A percentile compares a stretch with the other conserved stretches of the same genome.
Evolutionary conservation across 1,284 basidiomycete genomes (phyloP).

Genomic region (Ustanciosporium gigantosporum): DNA sequence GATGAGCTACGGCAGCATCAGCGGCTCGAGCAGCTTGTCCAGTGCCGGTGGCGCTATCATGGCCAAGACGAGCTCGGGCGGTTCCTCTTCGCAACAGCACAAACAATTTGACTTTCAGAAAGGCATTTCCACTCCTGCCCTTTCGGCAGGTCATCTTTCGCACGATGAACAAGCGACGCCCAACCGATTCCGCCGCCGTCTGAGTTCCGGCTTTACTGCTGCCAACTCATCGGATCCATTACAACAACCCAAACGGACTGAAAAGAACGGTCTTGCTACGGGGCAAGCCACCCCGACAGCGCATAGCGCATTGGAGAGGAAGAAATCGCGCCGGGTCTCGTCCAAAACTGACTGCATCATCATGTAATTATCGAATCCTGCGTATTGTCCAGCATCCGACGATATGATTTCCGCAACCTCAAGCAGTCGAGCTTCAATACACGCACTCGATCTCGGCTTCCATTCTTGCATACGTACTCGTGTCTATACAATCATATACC

Average conservation of each 20-base stretch:
- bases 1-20: constrained; percentile 44
- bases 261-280: constrained; percentile 3
- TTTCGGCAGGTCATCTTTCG: constrained; percentile 4
- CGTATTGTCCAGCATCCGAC: background rate
- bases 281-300: constrained; percentile 25
- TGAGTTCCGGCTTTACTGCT: constrained; percentile 11
- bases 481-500: background rate
- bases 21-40: constrained; percentile 36
- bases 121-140: constrained; percentile 8
- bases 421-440: background rate
- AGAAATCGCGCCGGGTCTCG: constrained; percentile 26
- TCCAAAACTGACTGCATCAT: constrained; percentile 36
- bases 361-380: constrained; percentile 12
- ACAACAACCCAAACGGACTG: background rate
- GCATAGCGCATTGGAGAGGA: constrained; percentile 14
- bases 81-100: constrained; percentile 30
- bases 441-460: background rate
- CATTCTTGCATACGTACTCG: background rate
- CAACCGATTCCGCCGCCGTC: constrained; percentile 23
- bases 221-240: background rate
- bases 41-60: constrained; percentile 16
- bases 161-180: constrained; percentile 1
- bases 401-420: background rate
- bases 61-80: constrained; percentile 17
- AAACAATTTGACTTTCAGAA: background rate